phyloP scores from a whole-genome alignment of 169 alveolate genomes.

The Pseudocohnilembus persalinus region DNA sequence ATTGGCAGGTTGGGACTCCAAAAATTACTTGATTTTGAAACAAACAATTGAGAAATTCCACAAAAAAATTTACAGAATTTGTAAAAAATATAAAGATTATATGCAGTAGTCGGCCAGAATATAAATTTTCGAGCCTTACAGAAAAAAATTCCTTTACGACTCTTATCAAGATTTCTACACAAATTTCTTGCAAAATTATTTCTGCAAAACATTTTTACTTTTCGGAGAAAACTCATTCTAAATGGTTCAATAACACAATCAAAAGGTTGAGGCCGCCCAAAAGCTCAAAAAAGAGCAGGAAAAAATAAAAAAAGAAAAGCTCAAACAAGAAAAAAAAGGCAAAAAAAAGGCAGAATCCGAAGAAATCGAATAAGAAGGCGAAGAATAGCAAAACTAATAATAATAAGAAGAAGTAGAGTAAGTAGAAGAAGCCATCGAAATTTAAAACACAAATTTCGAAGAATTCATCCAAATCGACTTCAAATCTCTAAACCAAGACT shows the following conservation, averaged over 20 bases:
- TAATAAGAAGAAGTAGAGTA: background rate
- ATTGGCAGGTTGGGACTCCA: conserved; percentile 46
- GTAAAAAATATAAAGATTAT: conserved; percentile 26
- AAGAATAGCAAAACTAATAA: too few relatives aligned
- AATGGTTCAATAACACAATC: background rate
- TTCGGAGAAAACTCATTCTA: background rate
- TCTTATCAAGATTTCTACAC: conserved; percentile 2
- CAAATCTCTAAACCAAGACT: background rate
- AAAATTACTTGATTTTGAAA: conserved; percentile 31
- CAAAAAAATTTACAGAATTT: conserved; percentile 26
- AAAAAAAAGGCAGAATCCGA: background rate
- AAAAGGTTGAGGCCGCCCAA: background rate
- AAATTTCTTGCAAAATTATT: background rate
- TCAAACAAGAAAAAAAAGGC: too few relatives aligned
- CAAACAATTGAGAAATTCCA: conserved; percentile 41
- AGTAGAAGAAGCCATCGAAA: background rate
- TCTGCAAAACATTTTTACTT: background rate
- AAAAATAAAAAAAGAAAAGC: background rate
- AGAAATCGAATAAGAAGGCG: background rate
- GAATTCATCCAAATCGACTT: background rate
- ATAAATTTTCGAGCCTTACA: conserved; percentile 3
- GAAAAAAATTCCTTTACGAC: conserved; percentile 4
- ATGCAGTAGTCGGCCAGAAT: conserved; percentile 10
- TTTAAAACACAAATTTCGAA: background rate
- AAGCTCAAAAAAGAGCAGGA: background rate